Conservation (phyloP, 2,329 filamentous ascomycete species). For the Botryosphaeria dothidea region DNA sequence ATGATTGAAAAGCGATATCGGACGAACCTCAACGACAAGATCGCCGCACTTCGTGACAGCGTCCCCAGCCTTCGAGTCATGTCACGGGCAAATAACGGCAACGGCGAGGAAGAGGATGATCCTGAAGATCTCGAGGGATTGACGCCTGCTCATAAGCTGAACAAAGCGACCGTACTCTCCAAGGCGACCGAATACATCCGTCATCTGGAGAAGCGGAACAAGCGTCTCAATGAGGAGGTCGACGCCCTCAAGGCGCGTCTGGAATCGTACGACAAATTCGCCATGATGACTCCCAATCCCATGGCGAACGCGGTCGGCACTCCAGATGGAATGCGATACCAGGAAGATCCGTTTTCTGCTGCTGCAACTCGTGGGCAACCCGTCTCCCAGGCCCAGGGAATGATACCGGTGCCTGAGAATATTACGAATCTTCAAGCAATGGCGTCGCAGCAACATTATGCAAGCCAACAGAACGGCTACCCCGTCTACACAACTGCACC, state of each 20-base stretch:
- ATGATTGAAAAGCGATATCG: slow-evolving; percentile 98
- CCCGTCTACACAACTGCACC: slow-evolving; percentile 31
- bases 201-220: slow-evolving; percentile 89
- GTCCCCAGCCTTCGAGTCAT: slow-evolving; percentile 87
- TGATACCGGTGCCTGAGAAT: slow-evolving; percentile 45
- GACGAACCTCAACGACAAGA: slow-evolving; percentile 96
- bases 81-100: slow-evolving; percentile 55
- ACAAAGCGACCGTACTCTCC: slow-evolving; percentile 94
- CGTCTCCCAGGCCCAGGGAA: slow-evolving; percentile 33
- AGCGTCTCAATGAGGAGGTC: slow-evolving; percentile 79
- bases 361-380: slow-evolving; percentile 23
- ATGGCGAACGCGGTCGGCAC: slow-evolving; percentile 33
- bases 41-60: slow-evolving; percentile 85
- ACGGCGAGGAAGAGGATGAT: slow-evolving; percentile 75
- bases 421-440: slow-evolving; percentile 37
- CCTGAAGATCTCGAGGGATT: slow-evolving; percentile 73
- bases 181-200: slow-evolving; percentile 97
- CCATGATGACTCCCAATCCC: slow-evolving; percentile 53
- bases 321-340: slow-evolving; percentile 37
- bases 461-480: slow-evolving; percentile 30
- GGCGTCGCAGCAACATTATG: slow-evolving; percentile 39
- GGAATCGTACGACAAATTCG: slow-evolving; percentile 65
- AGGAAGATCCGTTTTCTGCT: slow-evolving; percentile 38
- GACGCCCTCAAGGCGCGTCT: slow-evolving; percentile 75
- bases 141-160: slow-evolving; percentile 83